Base-by-base conservation (phyloP, 2,329 filamentous ascomycete species). In the Phialophora expanda region DNA sequence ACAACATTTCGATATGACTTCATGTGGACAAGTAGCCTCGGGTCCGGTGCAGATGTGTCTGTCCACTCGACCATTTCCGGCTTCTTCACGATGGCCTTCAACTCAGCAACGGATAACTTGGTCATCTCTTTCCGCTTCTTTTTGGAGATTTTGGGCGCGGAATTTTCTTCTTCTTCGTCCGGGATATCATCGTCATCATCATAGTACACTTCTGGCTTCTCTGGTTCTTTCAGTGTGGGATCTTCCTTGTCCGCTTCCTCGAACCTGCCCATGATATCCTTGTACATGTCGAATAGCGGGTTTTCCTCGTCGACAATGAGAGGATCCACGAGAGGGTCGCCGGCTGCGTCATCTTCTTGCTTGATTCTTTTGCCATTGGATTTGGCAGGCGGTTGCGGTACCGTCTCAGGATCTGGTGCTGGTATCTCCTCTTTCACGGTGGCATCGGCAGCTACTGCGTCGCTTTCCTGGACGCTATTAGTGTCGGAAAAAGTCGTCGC, bases 21-120 rank as follows among this genome's bases (percentile, higher is more conserved):
- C 82, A 99, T 93, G 75, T 96, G 91, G 28, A 98, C 92, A 11
- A 99, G 86, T 51, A 98, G 82, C 63, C 90, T 87, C 14, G 95
- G 95, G 76, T 99, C 93, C 28, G 91, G 88, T 0, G 95, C 93
- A 17, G 92, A 96, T 12, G 92, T 91, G 76, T 99, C 95, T 62
- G 96, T 95, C 95, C 95, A 98, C 75, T 99, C 95, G 5, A 99
- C 94, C 9, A 97, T 87, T 78, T 99, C 95, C 2, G 95, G 95
- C 72, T 93, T 94, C 73, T 85, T 86, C 66, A 97, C 95, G 62
- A 97, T 81, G 5, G 94, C 92, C 80, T 99, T 99, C 69, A 99
- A 86, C 79, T 98, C 93, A 56, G 95, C 95, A 66, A 99, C 92
- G 6, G 94, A 96, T 34, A 98, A 83, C 78, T 96, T 97, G 80